Evolutionary conservation across 768 basidiomycete genomes (phyloP), one percentile per base, ranked within the genome.

Genomic region (Tubosaeta sp.): DNA sequence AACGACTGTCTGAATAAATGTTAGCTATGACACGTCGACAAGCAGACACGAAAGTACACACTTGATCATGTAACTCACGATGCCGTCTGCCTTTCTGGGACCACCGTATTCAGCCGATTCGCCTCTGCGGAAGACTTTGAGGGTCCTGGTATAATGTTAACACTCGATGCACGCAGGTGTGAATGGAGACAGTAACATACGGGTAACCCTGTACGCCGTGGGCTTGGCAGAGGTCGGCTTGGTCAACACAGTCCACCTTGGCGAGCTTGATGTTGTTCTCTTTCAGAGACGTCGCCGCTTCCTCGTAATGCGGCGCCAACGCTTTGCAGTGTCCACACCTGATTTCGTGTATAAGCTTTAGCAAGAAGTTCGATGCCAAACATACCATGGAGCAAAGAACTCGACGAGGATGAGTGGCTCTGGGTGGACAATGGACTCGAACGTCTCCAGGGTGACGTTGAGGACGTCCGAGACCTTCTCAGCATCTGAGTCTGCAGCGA

Each of bases 261-360:
- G 94, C 94, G 47, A 99, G 72, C 69, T 87, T 87, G 73, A 99
- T 91, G 69, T 77, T 77, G 68, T 85, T 89, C 57, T 86, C 87
- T 75, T 95, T 96, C 69, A 99, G 84, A 31, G 82, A 74, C 11
- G 94, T 95, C 1, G 96, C 94, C 4, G 96, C 95, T 68, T 89
- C 85, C 67, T 94, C 91, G 59, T 94, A 95, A 56, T 95, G 86
- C 47, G 94, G 94, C 19, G 92, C 93, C 47, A 96, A 79, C 30
- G 92, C 89, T 65, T 95, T 95, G 78, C 94, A 96, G 74, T 96
- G 94, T 41, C 93, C 92, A 67, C 92, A 94, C 89, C 88, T 90
- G 47, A 5, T 22, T 31, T 36, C 11, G 8, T 6, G 3, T 21
- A 8, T 60, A 2, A 51, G 24, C 16, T 36, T 21, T 5, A 5